Percentiles rank a stretch among this genome's conserved stretches.
Conservation (phyloP, 495 filamentous ascomycete species). For the Aspergillus panamensis region DNA sequence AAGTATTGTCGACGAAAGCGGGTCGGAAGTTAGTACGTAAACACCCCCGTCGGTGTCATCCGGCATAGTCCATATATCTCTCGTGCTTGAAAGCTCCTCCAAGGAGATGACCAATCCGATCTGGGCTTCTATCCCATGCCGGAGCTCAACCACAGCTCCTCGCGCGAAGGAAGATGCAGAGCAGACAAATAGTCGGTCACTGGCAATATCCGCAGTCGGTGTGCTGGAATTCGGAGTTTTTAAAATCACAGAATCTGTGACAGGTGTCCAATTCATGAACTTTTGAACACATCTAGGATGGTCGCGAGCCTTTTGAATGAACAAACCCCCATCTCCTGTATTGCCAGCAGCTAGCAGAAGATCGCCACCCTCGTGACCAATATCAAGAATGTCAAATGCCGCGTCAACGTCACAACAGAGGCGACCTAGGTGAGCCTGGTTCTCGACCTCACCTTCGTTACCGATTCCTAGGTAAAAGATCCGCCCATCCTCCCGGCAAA, state of each 20-base stretch:
- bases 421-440: conserved; percentile 35
- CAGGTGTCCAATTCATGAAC: conserved; percentile 83
- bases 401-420: conserved; percentile 45
- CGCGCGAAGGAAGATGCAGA: conserved; percentile 40
- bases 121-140: conserved; percentile 67
- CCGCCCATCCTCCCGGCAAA: conserved; percentile 77
- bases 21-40: conserved; percentile 39
- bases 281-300: conserved; percentile 51
- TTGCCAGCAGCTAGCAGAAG: conserved; percentile 78
- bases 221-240: conserved; percentile 22
- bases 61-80: conserved; percentile 50
- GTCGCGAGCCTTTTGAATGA: conserved; percentile 56
- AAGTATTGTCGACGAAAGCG: conserved; percentile 38
- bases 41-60: conserved; percentile 39
- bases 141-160: conserved; percentile 65
- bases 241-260: conserved; percentile 63
- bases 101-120: conserved; percentile 54
- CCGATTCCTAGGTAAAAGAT: conserved; percentile 65
- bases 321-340: conserved; percentile 74
- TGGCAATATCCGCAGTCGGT: conserved; percentile 21
- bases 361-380: conserved; percentile 59
- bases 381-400: conserved; percentile 45
- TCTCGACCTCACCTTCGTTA: conserved; percentile 37
- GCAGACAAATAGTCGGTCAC: conserved; percentile 40
- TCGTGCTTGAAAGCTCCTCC: conserved; percentile 33